A percentile compares a stretch with the other conserved stretches of the same genome.
phyloP scores from a whole-genome alignment of 495 filamentous ascomycete species.

The Neurospora sp. region DNA sequence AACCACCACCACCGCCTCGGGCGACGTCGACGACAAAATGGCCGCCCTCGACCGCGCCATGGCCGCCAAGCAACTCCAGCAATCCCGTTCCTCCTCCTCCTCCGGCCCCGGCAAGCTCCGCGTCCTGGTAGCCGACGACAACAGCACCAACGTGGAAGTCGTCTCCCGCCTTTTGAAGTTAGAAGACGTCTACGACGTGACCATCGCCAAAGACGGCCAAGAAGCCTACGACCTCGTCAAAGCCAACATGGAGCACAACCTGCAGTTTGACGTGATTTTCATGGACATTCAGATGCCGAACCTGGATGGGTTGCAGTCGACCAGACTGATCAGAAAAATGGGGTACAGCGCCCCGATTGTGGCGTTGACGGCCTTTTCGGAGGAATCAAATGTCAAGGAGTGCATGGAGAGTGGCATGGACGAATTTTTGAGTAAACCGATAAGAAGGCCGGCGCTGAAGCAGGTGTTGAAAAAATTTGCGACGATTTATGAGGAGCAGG shows the following conservation, averaged over 20 bases:
- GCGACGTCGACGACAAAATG: slow-evolving; percentile 22
- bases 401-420: slow-evolving; percentile 72
- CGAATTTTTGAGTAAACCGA: slow-evolving; percentile 69
- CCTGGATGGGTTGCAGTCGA: slow-evolving; percentile 79
- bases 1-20: not conserved
- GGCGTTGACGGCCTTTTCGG: slow-evolving; percentile 80
- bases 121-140: slow-evolving; percentile 91
- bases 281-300: slow-evolving; percentile 98
- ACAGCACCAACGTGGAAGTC: slow-evolving; percentile 89
- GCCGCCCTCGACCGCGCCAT: slow-evolving; percentile 37
- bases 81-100: not conserved
- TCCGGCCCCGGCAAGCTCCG: slow-evolving; percentile 52
- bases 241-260: slow-evolving; percentile 60
- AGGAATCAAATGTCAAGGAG: slow-evolving; percentile 80
- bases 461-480: slow-evolving; percentile 64
- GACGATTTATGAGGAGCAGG: slow-evolving; percentile 42
- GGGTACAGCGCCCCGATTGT: slow-evolving; percentile 87
- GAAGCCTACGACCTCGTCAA: slow-evolving; percentile 83
- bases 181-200: slow-evolving; percentile 56
- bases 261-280: slow-evolving; percentile 74
- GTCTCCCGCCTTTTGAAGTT: slow-evolving; percentile 52
- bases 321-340: slow-evolving; percentile 74
- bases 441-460: slow-evolving; percentile 71
- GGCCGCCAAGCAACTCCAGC: slow-evolving; percentile 31
- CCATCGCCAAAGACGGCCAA: slow-evolving; percentile 76